Evolutionary conservation across 495 filamentous ascomycete species (phyloP), one percentile per base, ranked within the genome.

Genomic region (Mytilinidion resinicola): DNA sequence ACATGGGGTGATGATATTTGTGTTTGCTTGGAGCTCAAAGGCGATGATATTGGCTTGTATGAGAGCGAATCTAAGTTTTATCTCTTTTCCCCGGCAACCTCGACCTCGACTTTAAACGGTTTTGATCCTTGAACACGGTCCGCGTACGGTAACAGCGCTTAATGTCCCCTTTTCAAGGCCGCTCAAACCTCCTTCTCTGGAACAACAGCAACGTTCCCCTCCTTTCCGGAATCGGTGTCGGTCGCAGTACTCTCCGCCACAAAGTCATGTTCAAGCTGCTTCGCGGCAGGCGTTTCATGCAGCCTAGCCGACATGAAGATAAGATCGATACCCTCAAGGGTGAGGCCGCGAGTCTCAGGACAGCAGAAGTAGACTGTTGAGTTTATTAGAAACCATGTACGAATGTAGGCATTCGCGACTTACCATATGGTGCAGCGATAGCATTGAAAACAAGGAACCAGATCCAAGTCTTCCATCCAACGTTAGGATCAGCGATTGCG

Each of bases 391-490:
- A 38, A 54, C 39, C 11, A 54, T 42, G 20, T n/a, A 17, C n/a
- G 42, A 9, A 3, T 2, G 25, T 6, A 6, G 25, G 25, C 25
- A 6, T 30, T 30, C 25, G 25, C 25, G 49, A 48, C 42, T 25
- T 60, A 55, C 42, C 36, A 25, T 61, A 51, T 15, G 53, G 51
- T 2, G 37, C 53, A 0, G 51, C 57, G 30, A 51, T 42, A 17
- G 37, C 41, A 25, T 47, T 55, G 37, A 43, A 43, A 15, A 43
- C 39, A 42, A 19, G n/a, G 39, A 62, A 51, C 59, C 43, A 62
- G 33, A 62, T 46, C 59, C 59, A 62, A 12, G 54, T 57, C 53
- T 62, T 57, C 59, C 59, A 62, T n/a, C 59, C 59, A 15, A 62
- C 59, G 14, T 57, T 62, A 10, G 41, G 37, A 21, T 59, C 56